Evolutionary conservation across 768 basidiomycete genomes (phyloP).

Genomic region (Suillus tomentosus): DNA sequence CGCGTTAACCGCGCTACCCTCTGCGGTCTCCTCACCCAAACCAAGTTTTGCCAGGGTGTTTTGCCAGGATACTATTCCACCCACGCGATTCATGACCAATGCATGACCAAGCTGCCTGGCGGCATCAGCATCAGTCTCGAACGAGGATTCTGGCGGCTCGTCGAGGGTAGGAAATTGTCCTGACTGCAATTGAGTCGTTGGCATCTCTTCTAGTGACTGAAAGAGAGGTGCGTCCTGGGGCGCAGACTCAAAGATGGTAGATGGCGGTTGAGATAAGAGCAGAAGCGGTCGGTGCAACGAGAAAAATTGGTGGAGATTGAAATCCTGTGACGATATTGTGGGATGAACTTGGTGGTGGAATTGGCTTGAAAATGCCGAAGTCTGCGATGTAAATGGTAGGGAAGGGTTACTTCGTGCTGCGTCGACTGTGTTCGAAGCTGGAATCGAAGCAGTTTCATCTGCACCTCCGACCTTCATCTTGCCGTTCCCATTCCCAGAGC

Average conservation of each 20-base stretch:
- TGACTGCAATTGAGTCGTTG: conserved; percentile 29
- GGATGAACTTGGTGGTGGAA: conserved; percentile 47
- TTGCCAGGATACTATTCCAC: conserved; percentile 68
- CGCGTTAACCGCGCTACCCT: conserved; percentile 51
- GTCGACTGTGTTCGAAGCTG: conserved; percentile 17
- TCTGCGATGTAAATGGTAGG: conserved; percentile 17
- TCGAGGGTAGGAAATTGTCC: conserved; percentile 35
- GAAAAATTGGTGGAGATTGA: conserved; percentile 85
- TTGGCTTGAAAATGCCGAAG: conserved; percentile 13
- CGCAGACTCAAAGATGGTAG: conserved; percentile 50
- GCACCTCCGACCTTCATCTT: conserved; percentile 20
- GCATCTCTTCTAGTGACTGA: conserved; percentile 23
- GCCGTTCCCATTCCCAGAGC: conserved; percentile 16
- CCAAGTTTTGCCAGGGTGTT: conserved; percentile 65
- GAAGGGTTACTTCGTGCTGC: conserved; percentile 23
- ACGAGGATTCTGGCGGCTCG: conserved; percentile 49
- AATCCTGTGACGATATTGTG: conserved; percentile 61
- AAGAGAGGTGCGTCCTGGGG: conserved; percentile 23
- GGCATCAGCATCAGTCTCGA: conserved; percentile 78
- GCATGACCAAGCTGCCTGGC: conserved; percentile 80
- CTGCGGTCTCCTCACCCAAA: conserved; percentile 51
- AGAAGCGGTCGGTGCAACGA: conserved; percentile 79
- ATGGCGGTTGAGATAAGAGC: conserved; percentile 61
- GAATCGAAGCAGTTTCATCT: conserved; percentile 31
- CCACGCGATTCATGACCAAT: conserved; percentile 66